Percentiles rank a stretch among this genome's conserved stretches.
Evolutionary conservation across 257 asterid genomes (phyloP).

Genomic region (Rhazya stricta): DNA sequence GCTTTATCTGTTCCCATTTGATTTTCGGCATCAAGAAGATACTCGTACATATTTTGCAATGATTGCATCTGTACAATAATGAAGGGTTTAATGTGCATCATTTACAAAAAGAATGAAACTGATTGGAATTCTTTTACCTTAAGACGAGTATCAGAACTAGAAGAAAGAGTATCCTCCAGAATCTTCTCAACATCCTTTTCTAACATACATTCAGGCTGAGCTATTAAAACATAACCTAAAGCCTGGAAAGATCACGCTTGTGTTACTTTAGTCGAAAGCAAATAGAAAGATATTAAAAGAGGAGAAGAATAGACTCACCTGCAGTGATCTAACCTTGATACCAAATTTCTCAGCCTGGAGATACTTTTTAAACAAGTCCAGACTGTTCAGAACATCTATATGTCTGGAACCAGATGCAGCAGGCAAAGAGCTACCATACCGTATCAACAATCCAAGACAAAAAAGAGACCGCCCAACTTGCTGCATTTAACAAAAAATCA

Average conservation of each 20-base stretch:
- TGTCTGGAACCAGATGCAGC: conserved; percentile 49
- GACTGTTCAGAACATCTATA: conserved; percentile 57
- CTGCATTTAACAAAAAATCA: conserved; percentile 38
- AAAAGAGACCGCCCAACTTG: conserved; percentile 96
- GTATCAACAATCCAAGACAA: conserved; percentile 95
- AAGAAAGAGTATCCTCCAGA: conserved; percentile 65
- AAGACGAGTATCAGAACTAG: conserved; percentile 56
- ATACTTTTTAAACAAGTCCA: conserved; percentile 72
- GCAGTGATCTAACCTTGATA: conserved; percentile 84
- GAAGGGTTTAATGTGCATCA: conserved; percentile 22
- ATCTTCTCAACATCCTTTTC: conserved; percentile 74
- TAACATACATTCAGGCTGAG: conserved; percentile 87
- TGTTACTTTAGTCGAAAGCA: not conserved
- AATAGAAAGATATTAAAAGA: conserved; percentile 6
- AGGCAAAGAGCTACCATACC: conserved; percentile 71
- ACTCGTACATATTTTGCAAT: conserved; percentile 83
- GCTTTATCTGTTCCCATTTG: conserved; percentile 71
- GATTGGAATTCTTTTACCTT: conserved; percentile 48
- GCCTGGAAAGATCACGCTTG: conserved; percentile 50
- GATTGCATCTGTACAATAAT: conserved; percentile 83
- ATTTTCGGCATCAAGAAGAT: conserved; percentile 94
- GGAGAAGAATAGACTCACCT: conserved; percentile 45
- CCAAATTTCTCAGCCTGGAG: conserved; percentile 81
- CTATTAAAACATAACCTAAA: conserved; percentile 85
- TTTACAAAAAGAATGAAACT: conserved; percentile 16